Evolutionary conservation across 2,329 filamentous ascomycete genomes (phyloP), one percentile per base, ranked within the genome.

Genomic region (Camptophora hylomeconis): DNA sequence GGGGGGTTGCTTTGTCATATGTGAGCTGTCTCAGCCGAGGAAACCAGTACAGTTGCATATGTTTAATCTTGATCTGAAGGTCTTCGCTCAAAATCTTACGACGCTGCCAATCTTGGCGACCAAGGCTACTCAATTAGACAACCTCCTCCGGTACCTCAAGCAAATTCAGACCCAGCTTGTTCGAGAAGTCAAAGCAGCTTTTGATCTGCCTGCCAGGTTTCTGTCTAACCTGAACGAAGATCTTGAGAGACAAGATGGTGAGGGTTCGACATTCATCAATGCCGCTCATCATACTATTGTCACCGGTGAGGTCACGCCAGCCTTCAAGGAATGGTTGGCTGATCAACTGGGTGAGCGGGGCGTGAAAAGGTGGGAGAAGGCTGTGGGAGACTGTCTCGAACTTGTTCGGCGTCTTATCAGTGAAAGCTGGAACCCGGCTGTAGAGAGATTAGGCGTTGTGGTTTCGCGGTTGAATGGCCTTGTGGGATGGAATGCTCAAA

Each of bases 361-460:
- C 1, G 81, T 92, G 45, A 94, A 93, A 54, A 68, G 89, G 26
- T 98, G 89, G 89, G 86, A 95, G 39, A 92, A 87, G 47, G 77
- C 80, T 5, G 79, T 92, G 2, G 67, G 71, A 2, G 72, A 73
- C 3, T 82, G 84, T 1, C 75, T 94, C 12, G 75, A 81, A 35
- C 77, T 73, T 30, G 65, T 95, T 7, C 72, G 83, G 27, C 69
- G 72, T 29, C 64, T 95, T 8, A 64, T 84, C 1, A 86, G 93
- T 47, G 78, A 93, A 48, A 86, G 92, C 50, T 73, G 94, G 28
- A 65, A 95, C 2, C 89, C 89, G 0, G 83, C 82, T 1, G 62
- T 95, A 2, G 84, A 95, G 44, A 74, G 87, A 29, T 79, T 80
- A 41, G 69, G 71, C 25, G 73, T 94, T 14, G 75, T 93, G 17